Evolutionary conservation across 345 rosid species (phyloP).

Genomic region (Populus nigra): DNA sequence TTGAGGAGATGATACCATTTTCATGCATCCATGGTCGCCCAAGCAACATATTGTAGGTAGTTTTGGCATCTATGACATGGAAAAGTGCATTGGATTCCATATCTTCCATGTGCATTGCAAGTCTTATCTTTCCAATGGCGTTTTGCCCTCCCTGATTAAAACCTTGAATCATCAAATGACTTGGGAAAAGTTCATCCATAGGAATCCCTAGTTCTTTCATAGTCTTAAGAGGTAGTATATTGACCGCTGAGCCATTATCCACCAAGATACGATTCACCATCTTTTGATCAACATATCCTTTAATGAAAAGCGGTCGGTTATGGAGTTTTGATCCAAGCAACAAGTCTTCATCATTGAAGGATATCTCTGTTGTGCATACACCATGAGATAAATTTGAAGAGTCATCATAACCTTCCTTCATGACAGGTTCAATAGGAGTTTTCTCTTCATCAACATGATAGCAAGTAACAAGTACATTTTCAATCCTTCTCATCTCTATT

Average conservation of each 20-base stretch:
- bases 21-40: constrained; percentile 8
- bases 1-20: background rate
- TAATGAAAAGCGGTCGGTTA: too few relatives aligned
- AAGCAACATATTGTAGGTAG: background rate
- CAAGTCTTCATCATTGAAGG: background rate
- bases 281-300: too few relatives aligned
- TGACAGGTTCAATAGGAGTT: background rate
- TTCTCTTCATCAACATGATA: background rate
- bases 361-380: background rate
- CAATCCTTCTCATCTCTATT: background rate
- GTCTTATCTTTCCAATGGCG: background rate
- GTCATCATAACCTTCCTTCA: background rate
- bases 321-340: background rate
- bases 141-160: background rate
- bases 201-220: background rate
- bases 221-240: background rate
- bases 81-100: background rate
- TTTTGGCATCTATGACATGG: background rate
- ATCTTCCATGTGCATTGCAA: background rate
- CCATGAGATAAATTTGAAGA: background rate
- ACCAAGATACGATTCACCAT: too few relatives aligned
- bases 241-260: too few relatives aligned
- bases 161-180: too few relatives aligned
- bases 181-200: background rate
- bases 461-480: background rate